These are phyloP conservation scores for Nemania sp. DNA, from an alignment of 2,329 filamentous ascomycete species.

Conservation along the genomic window DNA sequence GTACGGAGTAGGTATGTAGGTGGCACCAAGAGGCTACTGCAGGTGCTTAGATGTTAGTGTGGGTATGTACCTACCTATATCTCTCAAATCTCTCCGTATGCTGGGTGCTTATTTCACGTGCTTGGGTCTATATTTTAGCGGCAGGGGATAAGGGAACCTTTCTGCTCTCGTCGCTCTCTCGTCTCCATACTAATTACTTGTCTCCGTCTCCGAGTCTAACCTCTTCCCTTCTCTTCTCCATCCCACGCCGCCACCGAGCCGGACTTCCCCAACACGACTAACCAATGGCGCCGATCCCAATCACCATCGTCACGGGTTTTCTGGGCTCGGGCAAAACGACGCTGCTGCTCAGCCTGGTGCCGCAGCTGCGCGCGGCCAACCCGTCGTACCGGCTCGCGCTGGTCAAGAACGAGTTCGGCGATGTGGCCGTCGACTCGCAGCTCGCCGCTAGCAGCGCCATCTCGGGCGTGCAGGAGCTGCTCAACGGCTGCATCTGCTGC, in stretches of 20 bases:
- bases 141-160: too few species aligned
- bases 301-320: slow-evolving; percentile 96
- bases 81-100: too few species aligned
- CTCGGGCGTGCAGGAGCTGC: slow-evolving; percentile 85
- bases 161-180: too few species aligned
- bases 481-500: slow-evolving; percentile 98
- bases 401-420: slow-evolving; percentile 97
- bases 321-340: slow-evolving; percentile 96
- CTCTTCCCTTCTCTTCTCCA: background rate
- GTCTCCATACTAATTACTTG: too few species aligned
- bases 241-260: too few species aligned
- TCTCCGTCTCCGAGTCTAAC: background rate
- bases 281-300: slow-evolving; percentile 71
- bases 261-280: too few species aligned
- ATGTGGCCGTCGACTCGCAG: slow-evolving; percentile 90
- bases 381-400: slow-evolving; percentile 84
- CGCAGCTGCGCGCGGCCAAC: slow-evolving; percentile 77
- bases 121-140: too few species aligned
- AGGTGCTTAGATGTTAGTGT: too few species aligned
- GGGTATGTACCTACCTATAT: too few species aligned
- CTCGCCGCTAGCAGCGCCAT: slow-evolving; percentile 82
- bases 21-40: too few species aligned
- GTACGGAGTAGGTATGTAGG: too few species aligned
- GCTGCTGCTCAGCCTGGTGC: slow-evolving; percentile 88
- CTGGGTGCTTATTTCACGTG: too few species aligned